Conservation (phyloP, 2,329 filamentous ascomycete species). For the Alternaria tenuissima region DNA sequence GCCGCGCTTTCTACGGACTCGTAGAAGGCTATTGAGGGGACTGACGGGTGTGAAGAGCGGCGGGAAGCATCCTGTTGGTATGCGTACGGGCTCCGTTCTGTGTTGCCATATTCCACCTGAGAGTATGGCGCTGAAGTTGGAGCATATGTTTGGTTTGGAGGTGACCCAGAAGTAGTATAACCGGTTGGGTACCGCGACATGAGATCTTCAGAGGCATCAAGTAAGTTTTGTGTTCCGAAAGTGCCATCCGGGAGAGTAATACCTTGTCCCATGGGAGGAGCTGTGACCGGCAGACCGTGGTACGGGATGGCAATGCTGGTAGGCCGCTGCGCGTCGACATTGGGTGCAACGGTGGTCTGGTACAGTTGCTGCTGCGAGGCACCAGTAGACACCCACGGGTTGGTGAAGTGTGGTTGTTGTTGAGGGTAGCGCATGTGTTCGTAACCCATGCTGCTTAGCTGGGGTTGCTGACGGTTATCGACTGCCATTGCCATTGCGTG, state of each 20-base stretch:
- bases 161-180: conserved; percentile 74
- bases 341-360: conserved; percentile 70
- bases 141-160: conserved; percentile 72
- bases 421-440: conserved; percentile 76
- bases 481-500: conserved; percentile 88
- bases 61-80: conserved; percentile 66
- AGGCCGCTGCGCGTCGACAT: conserved; percentile 61
- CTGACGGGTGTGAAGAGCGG: conserved; percentile 87
- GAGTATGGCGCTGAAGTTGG: conserved; percentile 77
- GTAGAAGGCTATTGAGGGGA: conserved; percentile 64
- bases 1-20: conserved; percentile 52
- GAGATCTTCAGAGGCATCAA: conserved; percentile 78
- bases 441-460: conserved; percentile 77
- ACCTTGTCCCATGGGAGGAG: conserved; percentile 73
- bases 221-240: conserved; percentile 72
- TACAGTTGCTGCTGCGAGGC: conserved; percentile 68
- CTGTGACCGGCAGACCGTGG: conserved; percentile 76
- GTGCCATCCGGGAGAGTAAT: conserved; percentile 71
- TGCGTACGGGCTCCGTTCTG: conserved; percentile 62
- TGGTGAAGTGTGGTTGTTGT: conserved; percentile 78
- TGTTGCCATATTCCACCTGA: conserved; percentile 73
- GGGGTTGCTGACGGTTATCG: conserved; percentile 78
- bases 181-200: conserved; percentile 74
- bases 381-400: conserved; percentile 78
- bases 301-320: conserved; percentile 74